A percentile compares a stretch with the other conserved stretches of the same genome.
phyloP scores from a whole-genome alignment of 1,284 basidiomycete species.

The Thecaphora thlaspeos region DNA sequence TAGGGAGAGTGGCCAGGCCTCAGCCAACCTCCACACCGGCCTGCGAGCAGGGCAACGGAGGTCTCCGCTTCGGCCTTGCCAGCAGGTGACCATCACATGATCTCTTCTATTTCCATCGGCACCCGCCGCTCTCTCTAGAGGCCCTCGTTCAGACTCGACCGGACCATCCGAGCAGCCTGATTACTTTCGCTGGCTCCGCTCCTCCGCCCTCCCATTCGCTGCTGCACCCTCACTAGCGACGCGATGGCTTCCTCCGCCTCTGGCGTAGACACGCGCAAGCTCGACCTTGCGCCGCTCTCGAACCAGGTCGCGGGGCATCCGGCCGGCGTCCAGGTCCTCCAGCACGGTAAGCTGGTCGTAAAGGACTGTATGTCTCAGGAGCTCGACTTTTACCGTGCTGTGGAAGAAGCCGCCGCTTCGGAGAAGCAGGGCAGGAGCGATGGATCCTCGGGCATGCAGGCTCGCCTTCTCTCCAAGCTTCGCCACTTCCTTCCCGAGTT shows the following conservation, averaged over 20 bases:
- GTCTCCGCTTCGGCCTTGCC: too few species aligned
- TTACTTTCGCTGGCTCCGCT: too few species aligned
- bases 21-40: too few species aligned
- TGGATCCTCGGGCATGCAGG: constrained; percentile 2
- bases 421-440: constrained; percentile 19
- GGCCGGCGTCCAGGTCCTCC: constrained; percentile 69
- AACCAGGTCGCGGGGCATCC: constrained; percentile 85
- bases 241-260: neutral
- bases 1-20: too few species aligned
- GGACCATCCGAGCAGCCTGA: too few species aligned
- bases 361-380: constrained; percentile 76
- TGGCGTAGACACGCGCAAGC: neutral
- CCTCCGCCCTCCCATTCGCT: too few species aligned
- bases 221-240: too few species aligned
- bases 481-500: constrained; percentile 29
- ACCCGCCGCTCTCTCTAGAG: too few species aligned
- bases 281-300: constrained; percentile 58
- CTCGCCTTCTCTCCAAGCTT: constrained; percentile 11
- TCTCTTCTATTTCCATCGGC: too few species aligned
- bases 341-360: constrained; percentile 77
- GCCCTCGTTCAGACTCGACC: too few species aligned
- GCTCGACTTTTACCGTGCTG: constrained; percentile 76
- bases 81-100: too few species aligned
- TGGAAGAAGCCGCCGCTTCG: constrained; percentile 60
- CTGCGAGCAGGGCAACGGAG: too few species aligned